A percentile compares a stretch with the other conserved stretches of the same genome.
Conservation (phyloP, 768 basidiomycete genomes). For the Pisolithus tinctorius region DNA sequence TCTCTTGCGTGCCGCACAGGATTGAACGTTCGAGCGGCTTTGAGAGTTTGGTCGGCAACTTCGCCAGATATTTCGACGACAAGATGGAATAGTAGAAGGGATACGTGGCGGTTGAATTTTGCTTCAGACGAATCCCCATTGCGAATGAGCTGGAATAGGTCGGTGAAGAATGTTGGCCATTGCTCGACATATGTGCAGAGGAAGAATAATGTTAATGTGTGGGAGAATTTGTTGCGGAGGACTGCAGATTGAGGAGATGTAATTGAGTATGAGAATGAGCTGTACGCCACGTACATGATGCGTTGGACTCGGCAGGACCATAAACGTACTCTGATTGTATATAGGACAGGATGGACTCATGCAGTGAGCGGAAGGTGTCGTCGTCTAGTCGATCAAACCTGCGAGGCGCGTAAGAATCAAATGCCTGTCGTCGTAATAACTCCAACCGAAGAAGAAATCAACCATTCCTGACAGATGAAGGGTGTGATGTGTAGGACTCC, state of each 20-base stretch:
- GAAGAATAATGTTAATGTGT: constrained; percentile 85
- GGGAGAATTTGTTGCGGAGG: constrained; percentile 91
- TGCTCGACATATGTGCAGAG: constrained; percentile 79
- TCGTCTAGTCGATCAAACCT: constrained; percentile 65
- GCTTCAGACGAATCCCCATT: constrained; percentile 49
- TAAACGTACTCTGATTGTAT: constrained; percentile 84
- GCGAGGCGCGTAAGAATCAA: constrained; percentile 8
- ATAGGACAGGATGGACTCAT: constrained; percentile 73
- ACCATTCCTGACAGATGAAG: not conserved
- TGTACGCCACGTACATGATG: constrained; percentile 60
- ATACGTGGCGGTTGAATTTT: constrained; percentile 76
- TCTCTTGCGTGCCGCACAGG: constrained; percentile 73
- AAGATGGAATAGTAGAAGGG: constrained; percentile 84
- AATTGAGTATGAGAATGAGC: constrained; percentile 4
- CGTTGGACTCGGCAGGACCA: constrained; percentile 76
- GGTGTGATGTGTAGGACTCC: not conserved
- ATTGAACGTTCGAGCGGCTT: constrained; percentile 73
- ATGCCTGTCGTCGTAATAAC: not conserved
- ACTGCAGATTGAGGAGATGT: constrained; percentile 37
- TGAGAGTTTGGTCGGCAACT: constrained; percentile 93
- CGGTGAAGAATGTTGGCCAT: constrained; percentile 81
- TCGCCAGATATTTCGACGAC: constrained; percentile 94
- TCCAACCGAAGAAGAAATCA: not conserved
- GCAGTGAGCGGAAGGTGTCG: constrained; percentile 63
- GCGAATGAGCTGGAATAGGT: constrained; percentile 69